A percentile compares a stretch with the other conserved stretches of the same genome.
phyloP scores from a whole-genome alignment of 345 rosid species.

The Iberis pinnata region DNA sequence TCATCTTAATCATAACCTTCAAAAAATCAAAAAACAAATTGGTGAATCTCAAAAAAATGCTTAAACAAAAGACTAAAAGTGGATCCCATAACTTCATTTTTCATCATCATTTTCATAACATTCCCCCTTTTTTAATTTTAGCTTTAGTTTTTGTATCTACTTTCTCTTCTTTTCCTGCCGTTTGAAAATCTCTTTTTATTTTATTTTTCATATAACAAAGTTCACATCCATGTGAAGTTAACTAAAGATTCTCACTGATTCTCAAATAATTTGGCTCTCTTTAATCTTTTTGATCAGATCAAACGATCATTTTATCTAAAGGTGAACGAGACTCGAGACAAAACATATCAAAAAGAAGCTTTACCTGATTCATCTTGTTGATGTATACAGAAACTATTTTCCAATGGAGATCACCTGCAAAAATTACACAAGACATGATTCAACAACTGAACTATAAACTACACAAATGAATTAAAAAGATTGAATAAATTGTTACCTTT shows the following conservation, averaged over 20 bases:
- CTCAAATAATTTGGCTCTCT: conserved; percentile 30
- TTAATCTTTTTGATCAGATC: conserved; percentile 32
- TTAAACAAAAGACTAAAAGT: conserved; percentile 23
- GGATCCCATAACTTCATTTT: conserved; percentile 28
- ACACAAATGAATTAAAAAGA: background rate
- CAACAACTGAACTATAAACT: conserved; percentile 1
- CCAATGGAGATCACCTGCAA: conserved; percentile 97
- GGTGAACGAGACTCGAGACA: conserved; percentile 18
- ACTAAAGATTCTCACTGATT: conserved; percentile 31
- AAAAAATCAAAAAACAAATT: conserved; percentile 10
- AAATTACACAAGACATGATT: conserved; percentile 16
- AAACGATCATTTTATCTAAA: conserved; percentile 22
- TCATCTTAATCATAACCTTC: conserved; percentile 97
- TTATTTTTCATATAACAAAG: conserved; percentile 26
- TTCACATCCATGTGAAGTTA: conserved; percentile 28
- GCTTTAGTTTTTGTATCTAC: conserved; percentile 27
- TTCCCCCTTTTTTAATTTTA: background rate
- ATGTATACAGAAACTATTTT: conserved; percentile 87
- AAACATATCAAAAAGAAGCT: background rate
- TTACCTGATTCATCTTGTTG: conserved; percentile 83
- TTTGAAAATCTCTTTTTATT: conserved; percentile 14
- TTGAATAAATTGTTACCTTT: conserved; percentile 43
- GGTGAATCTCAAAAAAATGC: conserved; percentile 10
- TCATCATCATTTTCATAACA: conserved; percentile 24
- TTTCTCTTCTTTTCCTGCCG: conserved; percentile 33